Percentiles rank a stretch among this genome's conserved stretches.
These are phyloP conservation scores for Chamaecrista fasciculata DNA, from an alignment of 306 rosid species.

Conservation along the genomic window DNA sequence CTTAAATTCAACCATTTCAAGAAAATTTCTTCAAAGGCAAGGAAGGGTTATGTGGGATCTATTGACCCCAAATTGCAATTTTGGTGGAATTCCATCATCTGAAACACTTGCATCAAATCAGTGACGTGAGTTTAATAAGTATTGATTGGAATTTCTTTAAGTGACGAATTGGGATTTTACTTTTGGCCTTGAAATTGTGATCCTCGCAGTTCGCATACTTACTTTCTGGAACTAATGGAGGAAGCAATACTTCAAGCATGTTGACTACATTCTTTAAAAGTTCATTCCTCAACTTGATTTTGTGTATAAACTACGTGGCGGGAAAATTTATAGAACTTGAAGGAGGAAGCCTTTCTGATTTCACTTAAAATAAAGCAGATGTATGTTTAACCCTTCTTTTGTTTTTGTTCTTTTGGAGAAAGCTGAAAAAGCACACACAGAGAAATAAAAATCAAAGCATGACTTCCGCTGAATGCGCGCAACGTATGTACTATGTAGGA, in stretches of 20 bases:
- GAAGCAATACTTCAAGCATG: not conserved
- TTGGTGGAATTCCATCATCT: not conserved
- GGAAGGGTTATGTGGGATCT: slow-evolving; percentile 24
- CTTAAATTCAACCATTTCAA: slow-evolving; percentile 21
- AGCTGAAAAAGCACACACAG: too few relatives aligned
- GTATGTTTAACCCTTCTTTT: too few relatives aligned
- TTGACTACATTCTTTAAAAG: not conserved
- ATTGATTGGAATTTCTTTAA: not conserved
- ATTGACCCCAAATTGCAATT: not conserved
- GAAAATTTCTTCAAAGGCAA: slow-evolving; percentile 19
- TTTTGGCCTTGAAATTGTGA: not conserved
- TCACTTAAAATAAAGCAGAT: too few relatives aligned
- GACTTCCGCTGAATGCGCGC: too few relatives aligned
- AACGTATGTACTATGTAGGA: too few relatives aligned
- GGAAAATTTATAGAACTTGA: not conserved
- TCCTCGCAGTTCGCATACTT: not conserved
- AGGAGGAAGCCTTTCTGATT: not conserved
- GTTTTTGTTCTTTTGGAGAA: too few relatives aligned
- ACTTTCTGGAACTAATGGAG: not conserved
- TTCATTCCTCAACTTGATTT: not conserved
- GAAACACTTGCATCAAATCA: not conserved
- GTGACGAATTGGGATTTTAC: not conserved
- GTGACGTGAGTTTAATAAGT: too few relatives aligned
- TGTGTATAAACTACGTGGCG: not conserved
- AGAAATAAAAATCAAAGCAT: too few relatives aligned